Conservation (phyloP, 108 stramenopile genomes). For the Cyclotella choctawhatcheeana region DNA sequence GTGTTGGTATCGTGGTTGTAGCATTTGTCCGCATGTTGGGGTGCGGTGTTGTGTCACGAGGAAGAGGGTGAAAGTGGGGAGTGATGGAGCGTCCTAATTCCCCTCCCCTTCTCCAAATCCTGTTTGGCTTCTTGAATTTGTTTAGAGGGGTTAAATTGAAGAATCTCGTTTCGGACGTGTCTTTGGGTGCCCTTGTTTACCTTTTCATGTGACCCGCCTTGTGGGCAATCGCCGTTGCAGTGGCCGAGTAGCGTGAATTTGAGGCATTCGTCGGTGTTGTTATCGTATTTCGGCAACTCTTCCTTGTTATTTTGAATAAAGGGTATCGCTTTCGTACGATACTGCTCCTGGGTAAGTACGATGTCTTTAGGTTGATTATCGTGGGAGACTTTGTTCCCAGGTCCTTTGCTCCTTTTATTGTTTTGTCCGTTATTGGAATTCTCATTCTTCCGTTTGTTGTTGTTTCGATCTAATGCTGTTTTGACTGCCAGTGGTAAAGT, state of each 20-base stretch:
- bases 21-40: no score
- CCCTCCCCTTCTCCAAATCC: no score
- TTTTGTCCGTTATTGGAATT: background rate
- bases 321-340: background rate
- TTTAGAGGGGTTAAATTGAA: no score
- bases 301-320: background rate
- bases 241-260: constrained; percentile 4
- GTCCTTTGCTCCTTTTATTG: background rate
- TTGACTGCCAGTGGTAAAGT: no score
- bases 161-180: no score
- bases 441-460: background rate
- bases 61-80: no score
- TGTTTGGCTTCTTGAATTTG: no score
- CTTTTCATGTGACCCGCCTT: background rate
- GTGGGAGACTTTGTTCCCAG: background rate
- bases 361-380: constrained; percentile 15
- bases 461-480: no score
- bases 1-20: no score
- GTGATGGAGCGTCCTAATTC: no score
- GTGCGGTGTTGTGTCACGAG: no score
- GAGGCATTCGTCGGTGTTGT: constrained; percentile 7
- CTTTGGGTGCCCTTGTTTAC: no score
- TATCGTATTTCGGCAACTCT: background rate
- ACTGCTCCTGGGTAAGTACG: background rate
- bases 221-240: constrained; percentile 20